phyloP scores from a whole-genome alignment of 2,329 filamentous ascomycete genomes.

The Blastomyces emzantsi region DNA sequence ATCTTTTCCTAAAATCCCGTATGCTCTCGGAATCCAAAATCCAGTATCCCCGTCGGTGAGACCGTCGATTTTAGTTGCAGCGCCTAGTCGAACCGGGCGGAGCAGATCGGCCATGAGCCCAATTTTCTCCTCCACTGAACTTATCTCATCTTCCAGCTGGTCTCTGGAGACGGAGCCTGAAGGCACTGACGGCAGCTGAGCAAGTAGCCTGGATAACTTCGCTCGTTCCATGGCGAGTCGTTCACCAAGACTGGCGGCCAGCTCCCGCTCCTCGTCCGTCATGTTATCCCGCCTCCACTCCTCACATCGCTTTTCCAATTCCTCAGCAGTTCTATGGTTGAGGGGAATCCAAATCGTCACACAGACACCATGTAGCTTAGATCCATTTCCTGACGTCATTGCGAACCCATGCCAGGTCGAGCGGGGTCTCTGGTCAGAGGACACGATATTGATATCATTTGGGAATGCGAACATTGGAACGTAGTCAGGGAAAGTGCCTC shows the following conservation, averaged over 20 bases:
- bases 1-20: slow-evolving; percentile 84
- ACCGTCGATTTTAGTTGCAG: slow-evolving; percentile 94
- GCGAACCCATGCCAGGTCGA: slow-evolving; percentile 99
- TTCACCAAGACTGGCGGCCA: slow-evolving; percentile 85
- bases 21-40: slow-evolving; percentile 89
- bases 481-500: slow-evolving; percentile 89
- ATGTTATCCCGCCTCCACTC: slow-evolving; percentile 86
- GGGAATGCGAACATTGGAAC: slow-evolving; percentile 99
- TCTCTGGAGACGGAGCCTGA: slow-evolving; percentile 79
- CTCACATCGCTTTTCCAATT: slow-evolving; percentile 64
- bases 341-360: slow-evolving; percentile 89
- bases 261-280: slow-evolving; percentile 92
- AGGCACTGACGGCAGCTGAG: slow-evolving; percentile 67
- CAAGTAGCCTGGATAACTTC: slow-evolving; percentile 77
- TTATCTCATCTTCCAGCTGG: slow-evolving; percentile 84
- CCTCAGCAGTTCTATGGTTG: slow-evolving; percentile 69
- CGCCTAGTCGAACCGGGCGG: slow-evolving; percentile 82
- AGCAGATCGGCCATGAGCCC: slow-evolving; percentile 92
- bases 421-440: slow-evolving; percentile 82
- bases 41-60: slow-evolving; percentile 91
- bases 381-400: slow-evolving; percentile 90
- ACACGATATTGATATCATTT: slow-evolving; percentile 95
- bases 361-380: slow-evolving; percentile 84
- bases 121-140: slow-evolving; percentile 94
- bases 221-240: slow-evolving; percentile 79